Evolutionary conservation across 192 early-diverging fungal species (phyloP).

Genomic region (Nowakowskiella sp.): DNA sequence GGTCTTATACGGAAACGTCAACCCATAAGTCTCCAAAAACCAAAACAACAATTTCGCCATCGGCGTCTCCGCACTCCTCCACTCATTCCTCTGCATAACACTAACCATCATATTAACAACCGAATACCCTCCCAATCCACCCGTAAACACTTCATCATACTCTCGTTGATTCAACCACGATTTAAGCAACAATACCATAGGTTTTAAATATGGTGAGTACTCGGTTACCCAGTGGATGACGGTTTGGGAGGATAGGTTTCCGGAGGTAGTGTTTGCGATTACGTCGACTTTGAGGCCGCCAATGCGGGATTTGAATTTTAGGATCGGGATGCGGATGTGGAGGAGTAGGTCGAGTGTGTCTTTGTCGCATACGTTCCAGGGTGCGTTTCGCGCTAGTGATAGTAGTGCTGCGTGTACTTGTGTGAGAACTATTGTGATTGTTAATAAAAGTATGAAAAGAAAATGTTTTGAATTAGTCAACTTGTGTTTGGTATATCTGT

Average conservation of each 20-base stretch:
- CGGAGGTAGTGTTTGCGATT: not conserved
- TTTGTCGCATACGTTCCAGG: too few relatives aligned
- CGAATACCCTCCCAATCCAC: slow-evolving; percentile 9
- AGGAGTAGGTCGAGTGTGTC: not conserved
- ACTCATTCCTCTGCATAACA: slow-evolving; percentile 3
- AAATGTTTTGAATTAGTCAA: too few relatives aligned
- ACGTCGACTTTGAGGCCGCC: not conserved
- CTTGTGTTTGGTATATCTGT: too few relatives aligned
- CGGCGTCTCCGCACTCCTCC: not conserved
- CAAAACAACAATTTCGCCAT: not conserved
- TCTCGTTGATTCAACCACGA: not conserved
- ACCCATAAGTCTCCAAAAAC: slow-evolving; percentile 7
- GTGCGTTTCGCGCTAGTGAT: too few relatives aligned
- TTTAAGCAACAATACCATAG: not conserved
- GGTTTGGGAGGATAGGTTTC: not conserved
- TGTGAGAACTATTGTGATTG: too few relatives aligned
- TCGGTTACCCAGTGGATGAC: not conserved
- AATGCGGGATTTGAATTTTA: not conserved
- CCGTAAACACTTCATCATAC: slow-evolving; percentile 10
- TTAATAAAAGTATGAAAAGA: too few relatives aligned
- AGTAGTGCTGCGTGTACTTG: too few relatives aligned
- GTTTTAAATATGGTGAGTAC: not conserved
- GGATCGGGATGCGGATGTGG: not conserved
- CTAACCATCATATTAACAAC: slow-evolving; percentile 10
- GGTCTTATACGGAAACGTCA: slow-evolving; percentile 3